These are phyloP conservation scores for Aureobasidium sp. DNA, from an alignment of 2,329 filamentous ascomycete species.

Conservation along the genomic window DNA sequence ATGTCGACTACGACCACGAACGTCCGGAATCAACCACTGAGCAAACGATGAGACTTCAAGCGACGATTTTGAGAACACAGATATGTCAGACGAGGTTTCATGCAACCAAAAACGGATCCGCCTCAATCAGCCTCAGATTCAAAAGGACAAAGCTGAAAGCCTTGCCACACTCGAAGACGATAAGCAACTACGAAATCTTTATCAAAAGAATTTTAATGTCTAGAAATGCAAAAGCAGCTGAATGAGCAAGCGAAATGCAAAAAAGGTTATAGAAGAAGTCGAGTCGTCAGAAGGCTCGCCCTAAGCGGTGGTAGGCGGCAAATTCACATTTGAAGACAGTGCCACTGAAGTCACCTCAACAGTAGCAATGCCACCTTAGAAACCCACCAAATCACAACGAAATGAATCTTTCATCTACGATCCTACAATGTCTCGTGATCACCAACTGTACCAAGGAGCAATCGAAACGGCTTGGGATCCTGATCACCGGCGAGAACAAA, in stretches of 20 bases:
- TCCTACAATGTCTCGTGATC: not conserved
- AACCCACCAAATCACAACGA: not conserved
- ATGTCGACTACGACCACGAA: not conserved
- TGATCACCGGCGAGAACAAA: not conserved
- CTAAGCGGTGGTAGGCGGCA: too few species aligned
- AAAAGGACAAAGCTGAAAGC: not conserved
- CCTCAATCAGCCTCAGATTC: not conserved
- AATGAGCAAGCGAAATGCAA: too few species aligned
- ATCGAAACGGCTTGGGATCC: not conserved
- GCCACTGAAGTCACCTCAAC: too few species aligned
- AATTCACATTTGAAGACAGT: too few species aligned
- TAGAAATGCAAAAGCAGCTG: not conserved
- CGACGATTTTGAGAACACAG: not conserved
- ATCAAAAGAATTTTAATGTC: not conserved
- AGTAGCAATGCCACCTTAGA: too few species aligned
- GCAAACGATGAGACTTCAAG: too few species aligned
- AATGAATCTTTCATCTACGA: not conserved
- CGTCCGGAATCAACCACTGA: not conserved
- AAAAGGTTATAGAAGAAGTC: too few species aligned
- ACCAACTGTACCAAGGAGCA: too few species aligned
- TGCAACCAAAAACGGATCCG: not conserved
- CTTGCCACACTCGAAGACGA: not conserved
- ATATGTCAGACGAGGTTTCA: not conserved
- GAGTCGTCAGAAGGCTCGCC: too few species aligned
- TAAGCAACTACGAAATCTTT: not conserved